phyloP scores from a whole-genome alignment of 768 basidiomycete species.

The Tephrocybe sp. region DNA sequence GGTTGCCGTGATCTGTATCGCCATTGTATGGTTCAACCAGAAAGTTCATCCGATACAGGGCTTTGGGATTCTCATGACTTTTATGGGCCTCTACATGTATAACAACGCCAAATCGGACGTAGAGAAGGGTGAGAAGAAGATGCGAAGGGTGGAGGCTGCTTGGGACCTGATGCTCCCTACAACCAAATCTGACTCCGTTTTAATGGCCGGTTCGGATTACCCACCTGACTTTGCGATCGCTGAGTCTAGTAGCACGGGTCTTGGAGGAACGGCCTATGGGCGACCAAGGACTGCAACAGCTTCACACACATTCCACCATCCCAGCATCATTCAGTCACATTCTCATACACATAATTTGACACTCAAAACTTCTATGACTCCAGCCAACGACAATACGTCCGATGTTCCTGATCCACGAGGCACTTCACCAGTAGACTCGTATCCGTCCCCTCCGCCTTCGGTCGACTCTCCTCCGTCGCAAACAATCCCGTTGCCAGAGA shows the following conservation, averaged over 20 bases:
- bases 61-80: slow-evolving; percentile 88
- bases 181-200: slow-evolving; percentile 55
- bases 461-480: slow-evolving; percentile 35
- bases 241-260: slow-evolving; percentile 33
- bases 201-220: slow-evolving; percentile 42
- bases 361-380: slow-evolving; percentile 14
- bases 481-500: slow-evolving; percentile 17
- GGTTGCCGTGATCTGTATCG: slow-evolving; percentile 96
- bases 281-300: slow-evolving; percentile 30
- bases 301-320: slow-evolving; percentile 21
- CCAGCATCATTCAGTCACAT: slow-evolving; percentile 14
- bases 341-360: slow-evolving; percentile 11
- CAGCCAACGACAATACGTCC: slow-evolving; percentile 6
- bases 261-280: slow-evolving; percentile 30
- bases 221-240: slow-evolving; percentile 29
- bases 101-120: slow-evolving; percentile 93
- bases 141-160: slow-evolving; percentile 73
- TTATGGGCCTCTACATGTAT: slow-evolving; percentile 91
- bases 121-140: slow-evolving; percentile 87
- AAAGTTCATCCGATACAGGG: slow-evolving; percentile 80
- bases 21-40: slow-evolving; percentile 96
- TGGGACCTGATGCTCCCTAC: slow-evolving; percentile 67
- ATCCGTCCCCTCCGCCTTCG: slow-evolving; percentile 47
- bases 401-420: background rate
- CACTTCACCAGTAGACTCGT: slow-evolving; percentile 25